phyloP scores from a whole-genome alignment of 345 rosid species.

The Turnera subulata region DNA sequence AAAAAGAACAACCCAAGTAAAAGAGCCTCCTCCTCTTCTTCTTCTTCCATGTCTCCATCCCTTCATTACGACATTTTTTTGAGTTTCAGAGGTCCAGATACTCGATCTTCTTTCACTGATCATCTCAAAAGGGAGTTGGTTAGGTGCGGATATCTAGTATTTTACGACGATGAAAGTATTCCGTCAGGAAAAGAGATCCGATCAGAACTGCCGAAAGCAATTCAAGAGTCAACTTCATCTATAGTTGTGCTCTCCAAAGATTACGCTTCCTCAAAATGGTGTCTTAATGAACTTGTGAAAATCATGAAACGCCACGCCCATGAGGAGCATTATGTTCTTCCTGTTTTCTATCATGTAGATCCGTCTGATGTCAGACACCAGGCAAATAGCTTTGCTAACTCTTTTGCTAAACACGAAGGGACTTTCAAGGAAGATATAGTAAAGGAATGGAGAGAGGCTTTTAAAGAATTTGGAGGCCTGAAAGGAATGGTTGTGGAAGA shows the following conservation, averaged over 20 bases:
- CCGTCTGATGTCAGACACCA: background rate
- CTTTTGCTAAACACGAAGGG: background rate
- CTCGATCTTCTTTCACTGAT: background rate
- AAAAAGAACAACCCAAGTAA: no score
- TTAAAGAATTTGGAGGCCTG: background rate
- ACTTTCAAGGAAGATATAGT: background rate
- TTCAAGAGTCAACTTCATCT: background rate
- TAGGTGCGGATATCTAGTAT: background rate
- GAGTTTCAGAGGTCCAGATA: background rate
- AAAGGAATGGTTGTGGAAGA: background rate
- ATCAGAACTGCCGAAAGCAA: background rate
- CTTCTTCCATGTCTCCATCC: no score
- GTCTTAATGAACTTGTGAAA: background rate
- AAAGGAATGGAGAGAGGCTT: background rate
- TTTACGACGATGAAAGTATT: background rate
- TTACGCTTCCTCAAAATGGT: background rate
- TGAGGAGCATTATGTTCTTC: background rate
- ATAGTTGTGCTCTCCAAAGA: background rate
- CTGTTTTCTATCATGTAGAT: background rate
- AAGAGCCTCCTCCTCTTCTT: no score
- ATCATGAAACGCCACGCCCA: background rate
- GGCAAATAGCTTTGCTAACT: background rate
- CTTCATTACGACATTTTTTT: background rate
- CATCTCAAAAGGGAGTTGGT: background rate
- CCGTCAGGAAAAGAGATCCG: background rate